A percentile compares a stretch with the other conserved stretches of the same genome.
These are phyloP conservation scores for Tylopilus balloui DNA, from an alignment of 768 basidiomycete species.

Conservation along the genomic window DNA sequence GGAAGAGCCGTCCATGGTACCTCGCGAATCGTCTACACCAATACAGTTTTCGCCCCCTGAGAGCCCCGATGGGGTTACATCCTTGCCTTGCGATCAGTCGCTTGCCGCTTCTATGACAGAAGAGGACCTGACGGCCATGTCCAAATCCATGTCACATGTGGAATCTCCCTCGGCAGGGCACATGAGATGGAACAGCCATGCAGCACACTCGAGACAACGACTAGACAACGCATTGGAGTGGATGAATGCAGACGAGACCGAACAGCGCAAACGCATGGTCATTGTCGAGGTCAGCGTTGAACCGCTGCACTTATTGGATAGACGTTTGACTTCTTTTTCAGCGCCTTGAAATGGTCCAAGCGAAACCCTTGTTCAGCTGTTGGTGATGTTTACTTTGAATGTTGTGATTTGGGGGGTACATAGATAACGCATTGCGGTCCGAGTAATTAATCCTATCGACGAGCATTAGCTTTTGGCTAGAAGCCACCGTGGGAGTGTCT, in stretches of 20 bases:
- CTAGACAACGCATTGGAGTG: conserved; percentile 40
- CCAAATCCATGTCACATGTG: conserved; percentile 70
- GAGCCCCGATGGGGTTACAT: conserved; percentile 47
- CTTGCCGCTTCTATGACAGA: conserved; percentile 56
- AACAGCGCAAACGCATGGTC: conserved; percentile 51
- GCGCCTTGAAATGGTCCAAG: conserved; percentile 72
- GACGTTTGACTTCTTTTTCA: conserved; percentile 26
- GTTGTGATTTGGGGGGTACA: not conserved
- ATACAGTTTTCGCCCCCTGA: conserved; percentile 51
- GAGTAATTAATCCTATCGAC: not conserved
- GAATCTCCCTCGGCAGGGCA: conserved; percentile 45
- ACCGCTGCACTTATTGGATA: not conserved
- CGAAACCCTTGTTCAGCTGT: conserved; percentile 65
- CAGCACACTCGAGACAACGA: conserved; percentile 24
- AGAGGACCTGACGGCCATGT: conserved; percentile 69
- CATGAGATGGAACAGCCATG: conserved; percentile 34
- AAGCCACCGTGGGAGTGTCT: conserved; percentile 2
- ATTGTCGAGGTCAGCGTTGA: conserved; percentile 60
- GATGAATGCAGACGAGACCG: conserved; percentile 38
- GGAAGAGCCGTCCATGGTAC: conserved; percentile 13
- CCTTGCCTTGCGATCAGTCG: conserved; percentile 54
- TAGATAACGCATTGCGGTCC: conserved; percentile 3
- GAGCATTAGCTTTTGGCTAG: not conserved
- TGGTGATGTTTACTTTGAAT: conserved; percentile 42
- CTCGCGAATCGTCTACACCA: conserved; percentile 31